These are phyloP conservation scores for Cyberlindnera meyerae DNA, from an alignment of 805 yeast genomes.

Conservation along the genomic window DNA sequence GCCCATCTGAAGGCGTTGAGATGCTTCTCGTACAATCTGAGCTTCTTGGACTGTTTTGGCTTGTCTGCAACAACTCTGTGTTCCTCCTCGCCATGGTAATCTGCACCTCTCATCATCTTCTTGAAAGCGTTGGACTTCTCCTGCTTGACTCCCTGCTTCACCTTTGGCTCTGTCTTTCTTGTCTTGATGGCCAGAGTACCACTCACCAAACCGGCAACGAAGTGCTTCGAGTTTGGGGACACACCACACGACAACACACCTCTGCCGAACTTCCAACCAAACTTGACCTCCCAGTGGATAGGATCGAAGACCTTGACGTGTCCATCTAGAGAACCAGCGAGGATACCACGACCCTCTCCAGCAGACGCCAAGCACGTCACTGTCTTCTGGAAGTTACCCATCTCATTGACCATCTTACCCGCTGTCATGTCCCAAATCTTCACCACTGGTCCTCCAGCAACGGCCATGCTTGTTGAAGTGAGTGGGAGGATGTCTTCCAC, in stretches of 20 bases:
- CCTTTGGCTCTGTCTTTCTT: conserved; percentile 35
- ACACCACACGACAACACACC: conserved; percentile 88
- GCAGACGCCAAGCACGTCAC: conserved; percentile 79
- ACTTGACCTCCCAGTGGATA: conserved; percentile 77
- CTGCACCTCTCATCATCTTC: conserved; percentile 85
- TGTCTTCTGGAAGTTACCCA: conserved; percentile 88
- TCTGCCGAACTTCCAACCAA: conserved; percentile 96
- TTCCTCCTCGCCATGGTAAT: conserved; percentile 86
- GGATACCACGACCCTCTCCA: conserved; percentile 62
- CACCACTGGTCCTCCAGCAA: conserved; percentile 77
- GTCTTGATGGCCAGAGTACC: conserved; percentile 89
- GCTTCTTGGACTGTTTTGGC: conserved; percentile 49
- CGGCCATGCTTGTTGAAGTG: conserved; percentile 62
- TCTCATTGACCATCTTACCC: conserved; percentile 61
- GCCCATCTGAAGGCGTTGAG: conserved; percentile 87
- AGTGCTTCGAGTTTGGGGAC: conserved; percentile 81
- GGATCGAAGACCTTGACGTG: conserved; percentile 93
- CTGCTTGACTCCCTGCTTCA: conserved; percentile 27
- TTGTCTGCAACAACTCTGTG: conserved; percentile 62
- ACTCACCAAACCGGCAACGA: conserved; percentile 87
- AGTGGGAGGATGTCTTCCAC: conserved; percentile 80
- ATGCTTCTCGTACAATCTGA: conserved; percentile 77
- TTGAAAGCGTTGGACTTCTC: conserved; percentile 60
- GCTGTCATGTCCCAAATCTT: conserved; percentile 91
- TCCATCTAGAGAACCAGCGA: conserved; percentile 95